These are phyloP conservation scores for Antitrichia curtipendula DNA, from an alignment of 225 moss, liverwort and hornwort genomes.

Conservation along the genomic window DNA sequence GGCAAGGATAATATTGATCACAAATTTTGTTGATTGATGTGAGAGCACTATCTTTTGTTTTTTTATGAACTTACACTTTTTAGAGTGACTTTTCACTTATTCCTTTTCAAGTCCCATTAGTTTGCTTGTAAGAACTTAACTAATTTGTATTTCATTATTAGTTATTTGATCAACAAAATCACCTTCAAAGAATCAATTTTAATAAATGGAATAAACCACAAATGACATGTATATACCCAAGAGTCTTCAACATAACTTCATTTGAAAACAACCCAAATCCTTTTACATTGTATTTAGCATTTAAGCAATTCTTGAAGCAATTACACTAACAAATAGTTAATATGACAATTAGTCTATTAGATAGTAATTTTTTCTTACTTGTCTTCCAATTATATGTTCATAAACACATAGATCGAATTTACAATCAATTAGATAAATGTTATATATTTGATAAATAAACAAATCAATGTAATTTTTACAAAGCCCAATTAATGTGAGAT, in stretches of 20 bases:
- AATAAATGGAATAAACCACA: too few species aligned
- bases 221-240: too few species aligned
- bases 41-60: neutral
- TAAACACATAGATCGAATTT: neutral
- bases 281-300: neutral
- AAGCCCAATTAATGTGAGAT: neutral
- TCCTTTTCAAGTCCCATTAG: fast-evolving
- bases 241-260: neutral
- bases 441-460: neutral
- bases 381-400: fast-evolving
- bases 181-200: too few species aligned
- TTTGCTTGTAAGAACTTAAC: neutral
- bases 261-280: neutral
- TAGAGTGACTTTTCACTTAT: neutral
- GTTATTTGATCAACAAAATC: neutral
- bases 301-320: neutral
- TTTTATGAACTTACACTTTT: fast-evolving
- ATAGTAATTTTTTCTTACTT: neutral
- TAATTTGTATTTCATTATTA: neutral
- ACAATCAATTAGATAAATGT: neutral
- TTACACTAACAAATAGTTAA: neutral
- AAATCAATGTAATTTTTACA: neutral
- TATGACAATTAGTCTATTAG: neutral
- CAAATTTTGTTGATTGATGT: neutral
- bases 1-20: neutral